Percentiles rank a stretch among this genome's conserved stretches.
Evolutionary conservation across 352 stramenopile species (phyloP).

Genomic region (Globisporangium lucens): DNA sequence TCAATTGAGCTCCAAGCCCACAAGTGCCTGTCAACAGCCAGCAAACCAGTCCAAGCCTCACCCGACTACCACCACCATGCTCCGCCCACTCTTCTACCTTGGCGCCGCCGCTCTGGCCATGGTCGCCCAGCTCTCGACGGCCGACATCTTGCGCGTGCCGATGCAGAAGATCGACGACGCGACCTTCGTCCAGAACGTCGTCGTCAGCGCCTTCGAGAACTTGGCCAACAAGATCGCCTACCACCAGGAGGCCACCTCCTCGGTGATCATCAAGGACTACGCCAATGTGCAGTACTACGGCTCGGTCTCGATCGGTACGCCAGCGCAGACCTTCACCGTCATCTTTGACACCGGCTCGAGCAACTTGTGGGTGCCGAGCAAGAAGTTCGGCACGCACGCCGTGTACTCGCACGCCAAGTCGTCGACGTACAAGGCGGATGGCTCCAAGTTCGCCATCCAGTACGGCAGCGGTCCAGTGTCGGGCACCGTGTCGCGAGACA

Average conservation of each 20-base stretch:
- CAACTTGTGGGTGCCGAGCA: conserved; percentile 95
- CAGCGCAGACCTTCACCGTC: conserved; percentile 90
- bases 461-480: conserved; percentile 93
- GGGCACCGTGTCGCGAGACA: conserved; percentile 75
- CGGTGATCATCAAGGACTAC: conserved; percentile 85
- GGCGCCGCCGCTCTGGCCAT: background rate
- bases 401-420: conserved; percentile 87
- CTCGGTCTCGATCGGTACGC: conserved; percentile 88
- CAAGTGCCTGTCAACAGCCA: background rate
- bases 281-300: conserved; percentile 94
- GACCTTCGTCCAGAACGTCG: conserved; percentile 33
- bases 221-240: background rate
- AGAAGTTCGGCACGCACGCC: conserved; percentile 64
- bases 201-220: conserved; percentile 16
- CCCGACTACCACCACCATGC: background rate
- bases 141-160: conserved; percentile 49
- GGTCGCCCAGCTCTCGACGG: conserved; percentile 4
- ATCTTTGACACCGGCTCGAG: conserved; percentile 97
- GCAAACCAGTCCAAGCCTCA: background rate
- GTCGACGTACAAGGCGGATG: conserved; percentile 88
- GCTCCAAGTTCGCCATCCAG: conserved; percentile 92
- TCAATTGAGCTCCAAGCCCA: background rate
- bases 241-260: conserved; percentile 16
- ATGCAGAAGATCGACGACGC: conserved; percentile 60
- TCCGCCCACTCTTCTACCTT: background rate